Base-by-base conservation (phyloP, 2,329 filamentous ascomycete genomes). In the Endocalyx cinctus region DNA sequence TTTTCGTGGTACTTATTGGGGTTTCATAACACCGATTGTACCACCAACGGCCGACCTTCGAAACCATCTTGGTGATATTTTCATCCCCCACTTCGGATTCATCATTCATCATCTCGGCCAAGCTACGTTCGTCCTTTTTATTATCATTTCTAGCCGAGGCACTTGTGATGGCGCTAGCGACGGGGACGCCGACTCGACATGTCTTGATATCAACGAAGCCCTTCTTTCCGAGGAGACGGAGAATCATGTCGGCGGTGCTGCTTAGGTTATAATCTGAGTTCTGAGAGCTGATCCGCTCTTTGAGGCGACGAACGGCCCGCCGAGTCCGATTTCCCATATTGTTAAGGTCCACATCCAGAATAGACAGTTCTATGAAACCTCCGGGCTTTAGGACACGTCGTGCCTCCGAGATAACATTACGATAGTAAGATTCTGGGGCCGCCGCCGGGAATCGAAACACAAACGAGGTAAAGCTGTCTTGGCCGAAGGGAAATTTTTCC, bases 41-140 rank as follows among this genome's bases (percentile, higher is more conserved):
- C 92, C 92, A 98, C 87, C 90, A 97, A 27, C 92, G 76, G 2
- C 88, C 90, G 10, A 97, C 90, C 42, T 81, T 83, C 12, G 88
- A 84, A 15, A 97, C 88, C 72, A 94, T 94, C 53, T 87, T 89
- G 11, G 87, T 87, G 53, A 97, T 95, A 45, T 79, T 82, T 52
- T 88, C 86, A 46, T 95, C 87, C 15, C 84, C 82, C 11, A 74
- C 67, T 1, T 77, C 70, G n/a, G 77, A 74, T 22, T 80, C 72
- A 44, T 87, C 81, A 18, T 72, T 79, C 60, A 87, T 82, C 63
- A 87, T 78, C 51, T 88, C 84, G 2, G 79, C 78, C 2, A 88
- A 65, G 42, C 69, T 76, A 14, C 72, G 64, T 33, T 74, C 67
- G 25, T 77, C 65, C 37, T 60, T 66, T 35, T 55, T 66, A 23